A percentile compares a stretch with the other conserved stretches of the same genome.
Conservation (phyloP, 768 basidiomycete genomes). For the Dictyophora rubrovolvata region DNA sequence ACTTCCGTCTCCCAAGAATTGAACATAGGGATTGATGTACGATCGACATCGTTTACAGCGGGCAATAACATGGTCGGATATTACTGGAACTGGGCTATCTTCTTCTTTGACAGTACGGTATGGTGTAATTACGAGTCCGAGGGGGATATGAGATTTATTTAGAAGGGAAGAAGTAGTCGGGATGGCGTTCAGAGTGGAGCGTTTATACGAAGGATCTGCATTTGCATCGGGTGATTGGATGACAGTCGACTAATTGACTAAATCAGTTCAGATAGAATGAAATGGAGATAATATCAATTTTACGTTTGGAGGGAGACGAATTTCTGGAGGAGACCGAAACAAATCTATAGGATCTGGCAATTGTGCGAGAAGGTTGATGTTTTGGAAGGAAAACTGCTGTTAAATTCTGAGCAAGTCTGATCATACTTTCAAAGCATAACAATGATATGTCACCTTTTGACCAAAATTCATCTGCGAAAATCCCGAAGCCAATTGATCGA, state of each 20-base stretch:
- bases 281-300: neutral
- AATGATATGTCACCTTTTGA: conserved; percentile 40
- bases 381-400: conserved; percentile 55
- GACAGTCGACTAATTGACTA: conserved; percentile 41
- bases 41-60: conserved; percentile 92
- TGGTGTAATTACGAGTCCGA: conserved; percentile 82
- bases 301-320: conserved; percentile 73
- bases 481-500: conserved; percentile 68
- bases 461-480: conserved; percentile 79
- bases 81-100: conserved; percentile 79
- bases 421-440: neutral
- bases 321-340: conserved; percentile 74
- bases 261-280: neutral
- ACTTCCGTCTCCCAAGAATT: conserved; percentile 96
- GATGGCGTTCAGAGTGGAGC: conserved; percentile 81
- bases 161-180: conserved; percentile 84
- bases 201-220: conserved; percentile 85
- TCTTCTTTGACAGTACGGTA: conserved; percentile 81
- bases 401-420: conserved; percentile 3
- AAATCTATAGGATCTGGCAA: conserved; percentile 88
- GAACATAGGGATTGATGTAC: conserved; percentile 96
- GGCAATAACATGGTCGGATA: conserved; percentile 90
- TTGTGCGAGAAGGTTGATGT: conserved; percentile 84
- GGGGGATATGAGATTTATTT: conserved; percentile 82
- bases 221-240: conserved; percentile 72